Percentiles rank a stretch among this genome's conserved stretches.
Evolutionary conservation across 441 rosid species (phyloP).

Genomic region (Eruca vesicaria): DNA sequence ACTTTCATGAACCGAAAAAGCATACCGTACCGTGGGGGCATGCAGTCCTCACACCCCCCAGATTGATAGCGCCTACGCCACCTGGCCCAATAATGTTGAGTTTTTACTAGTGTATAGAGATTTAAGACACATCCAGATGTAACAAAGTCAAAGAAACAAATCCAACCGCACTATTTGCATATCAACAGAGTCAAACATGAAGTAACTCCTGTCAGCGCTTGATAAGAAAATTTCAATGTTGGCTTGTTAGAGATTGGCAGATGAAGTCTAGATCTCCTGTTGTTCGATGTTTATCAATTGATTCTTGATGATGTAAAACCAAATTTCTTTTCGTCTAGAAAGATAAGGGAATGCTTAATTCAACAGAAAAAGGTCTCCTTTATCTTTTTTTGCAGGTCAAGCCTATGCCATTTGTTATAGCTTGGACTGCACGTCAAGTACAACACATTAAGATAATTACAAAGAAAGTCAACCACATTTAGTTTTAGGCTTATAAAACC

Average conservation of each 20-base stretch:
- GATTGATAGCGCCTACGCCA: too few species aligned
- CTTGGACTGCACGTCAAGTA: neutral
- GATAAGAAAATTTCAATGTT: neutral
- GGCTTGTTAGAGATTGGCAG: conserved; percentile 7
- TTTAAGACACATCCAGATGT: too few species aligned
- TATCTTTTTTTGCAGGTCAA: too few species aligned
- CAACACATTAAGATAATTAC: neutral
- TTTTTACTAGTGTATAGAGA: too few species aligned
- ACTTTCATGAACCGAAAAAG: too few species aligned
- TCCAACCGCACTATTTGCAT: neutral
- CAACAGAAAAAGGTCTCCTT: too few species aligned
- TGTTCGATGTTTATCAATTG: neutral
- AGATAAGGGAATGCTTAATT: too few species aligned
- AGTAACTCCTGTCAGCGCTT: neutral
- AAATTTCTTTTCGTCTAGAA: too few species aligned
- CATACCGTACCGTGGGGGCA: too few species aligned
- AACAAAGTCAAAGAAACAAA: neutral
- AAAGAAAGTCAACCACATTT: neutral
- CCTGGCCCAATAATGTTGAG: too few species aligned
- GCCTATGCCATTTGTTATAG: neutral
- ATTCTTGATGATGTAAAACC: neutral
- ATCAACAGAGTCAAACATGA: neutral
- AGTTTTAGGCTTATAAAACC: neutral
- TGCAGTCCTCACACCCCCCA: too few species aligned
- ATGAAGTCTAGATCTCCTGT: neutral